Conservation (phyloP, 176 grass and related monocot genomes). For the Oryza meridionalis region DNA sequence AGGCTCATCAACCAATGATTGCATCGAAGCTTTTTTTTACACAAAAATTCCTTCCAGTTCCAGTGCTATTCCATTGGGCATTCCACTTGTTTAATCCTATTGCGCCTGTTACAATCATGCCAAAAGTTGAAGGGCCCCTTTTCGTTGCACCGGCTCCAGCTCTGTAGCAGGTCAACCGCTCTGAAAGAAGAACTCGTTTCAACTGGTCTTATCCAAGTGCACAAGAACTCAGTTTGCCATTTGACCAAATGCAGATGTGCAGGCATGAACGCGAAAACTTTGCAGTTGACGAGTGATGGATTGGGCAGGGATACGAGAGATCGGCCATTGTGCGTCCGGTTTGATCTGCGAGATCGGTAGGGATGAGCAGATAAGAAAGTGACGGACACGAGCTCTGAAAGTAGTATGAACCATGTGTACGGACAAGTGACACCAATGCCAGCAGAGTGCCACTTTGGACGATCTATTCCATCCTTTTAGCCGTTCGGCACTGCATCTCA, state of each 20-base stretch:
- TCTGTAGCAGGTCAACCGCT: conserved; percentile 39
- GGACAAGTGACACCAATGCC: background rate
- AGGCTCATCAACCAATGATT: conserved; percentile 24
- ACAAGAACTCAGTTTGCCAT: background rate
- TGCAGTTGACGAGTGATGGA: background rate
- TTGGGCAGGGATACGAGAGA: background rate
- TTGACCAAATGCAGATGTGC: conserved; percentile 11
- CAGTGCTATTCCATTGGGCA: background rate
- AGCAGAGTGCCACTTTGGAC: background rate
- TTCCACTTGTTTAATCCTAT: conserved; percentile 4
- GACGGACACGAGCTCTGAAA: conserved; percentile 31
- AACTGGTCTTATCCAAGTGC: background rate
- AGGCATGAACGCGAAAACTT: background rate
- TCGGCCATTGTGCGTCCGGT: conserved; percentile 21
- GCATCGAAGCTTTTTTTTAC: background rate
- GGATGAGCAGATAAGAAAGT: conserved; percentile 37
- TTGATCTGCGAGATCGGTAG: conserved; percentile 19
- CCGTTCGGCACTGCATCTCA: background rate
- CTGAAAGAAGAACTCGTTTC: background rate
- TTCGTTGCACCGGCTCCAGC: background rate
- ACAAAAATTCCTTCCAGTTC: background rate
- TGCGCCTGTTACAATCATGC: background rate
- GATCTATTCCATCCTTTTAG: background rate
- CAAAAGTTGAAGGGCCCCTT: background rate
- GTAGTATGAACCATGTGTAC: background rate